Percentiles rank a stretch among this genome's conserved stretches.
Conservation (phyloP, 306 rosid species). For the Senna tora region DNA sequence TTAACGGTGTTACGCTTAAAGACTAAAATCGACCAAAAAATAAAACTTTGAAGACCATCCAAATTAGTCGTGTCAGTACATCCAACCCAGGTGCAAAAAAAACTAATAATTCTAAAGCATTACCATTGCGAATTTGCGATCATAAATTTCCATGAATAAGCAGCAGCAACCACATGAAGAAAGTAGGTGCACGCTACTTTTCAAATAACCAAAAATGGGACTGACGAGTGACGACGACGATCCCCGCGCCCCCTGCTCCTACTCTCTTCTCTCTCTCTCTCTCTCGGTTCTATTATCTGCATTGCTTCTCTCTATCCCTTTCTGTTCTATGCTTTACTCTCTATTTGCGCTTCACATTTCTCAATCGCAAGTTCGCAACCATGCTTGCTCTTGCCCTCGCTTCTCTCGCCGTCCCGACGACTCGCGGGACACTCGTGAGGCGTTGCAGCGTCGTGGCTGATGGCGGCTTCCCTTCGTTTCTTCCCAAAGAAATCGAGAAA, state of each 20-base stretch:
- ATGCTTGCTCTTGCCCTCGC: conserved; percentile 42
- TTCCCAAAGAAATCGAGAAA: conserved; percentile 63
- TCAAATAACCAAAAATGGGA: background rate
- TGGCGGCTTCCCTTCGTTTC: conserved; percentile 73
- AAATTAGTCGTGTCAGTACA: too few species aligned
- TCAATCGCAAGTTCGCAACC: background rate
- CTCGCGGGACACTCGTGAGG: conserved; percentile 16
- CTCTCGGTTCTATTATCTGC: background rate
- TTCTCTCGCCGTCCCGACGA: background rate
- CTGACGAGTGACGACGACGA: background rate
- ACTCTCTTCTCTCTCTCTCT: too few species aligned
- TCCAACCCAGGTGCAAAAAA: too few species aligned
- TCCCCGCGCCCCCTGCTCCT: background rate
- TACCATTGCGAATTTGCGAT: too few species aligned
- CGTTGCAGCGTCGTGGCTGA: conserved; percentile 36
- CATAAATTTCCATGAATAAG: too few species aligned
- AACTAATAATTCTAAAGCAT: too few species aligned
- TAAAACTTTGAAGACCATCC: too few species aligned
- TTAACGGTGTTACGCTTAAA: too few species aligned
- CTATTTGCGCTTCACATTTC: conserved; percentile 14
- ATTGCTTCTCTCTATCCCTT: background rate
- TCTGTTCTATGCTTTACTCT: background rate
- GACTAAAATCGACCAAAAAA: too few species aligned
- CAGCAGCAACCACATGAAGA: too few species aligned
- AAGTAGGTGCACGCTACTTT: too few species aligned